phyloP scores from a whole-genome alignment of 225 moss, liverwort and hornwort species.

The Marchantia polymorpha region DNA sequence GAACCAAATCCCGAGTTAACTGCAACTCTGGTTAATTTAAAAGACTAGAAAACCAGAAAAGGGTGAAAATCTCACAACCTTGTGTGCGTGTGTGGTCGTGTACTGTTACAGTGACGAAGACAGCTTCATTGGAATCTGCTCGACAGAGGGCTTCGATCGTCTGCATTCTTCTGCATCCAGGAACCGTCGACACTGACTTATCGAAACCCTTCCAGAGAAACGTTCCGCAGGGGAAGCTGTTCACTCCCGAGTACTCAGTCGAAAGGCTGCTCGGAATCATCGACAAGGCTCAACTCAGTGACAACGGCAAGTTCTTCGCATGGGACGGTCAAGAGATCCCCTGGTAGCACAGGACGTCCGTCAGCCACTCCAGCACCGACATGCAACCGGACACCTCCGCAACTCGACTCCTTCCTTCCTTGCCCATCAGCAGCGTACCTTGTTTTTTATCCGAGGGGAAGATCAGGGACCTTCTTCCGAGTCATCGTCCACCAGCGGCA shows the following conservation, averaged over 20 bases:
- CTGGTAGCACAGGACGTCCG: conserved; percentile 41
- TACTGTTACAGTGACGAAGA: conserved; percentile 75
- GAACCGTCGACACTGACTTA: conserved; percentile 87
- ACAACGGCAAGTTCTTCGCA: conserved; percentile 84
- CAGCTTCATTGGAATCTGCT: conserved; percentile 79
- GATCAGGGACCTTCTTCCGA: no score
- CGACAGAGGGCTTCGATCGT: conserved; percentile 76
- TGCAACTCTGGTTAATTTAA: no score
- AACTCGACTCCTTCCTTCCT: background rate
- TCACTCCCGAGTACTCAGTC: conserved; percentile 74
- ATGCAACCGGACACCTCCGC: background rate
- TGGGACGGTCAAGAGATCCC: conserved; percentile 93
- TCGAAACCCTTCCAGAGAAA: conserved; percentile 95
- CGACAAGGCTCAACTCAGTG: conserved; percentile 49
- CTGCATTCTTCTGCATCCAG: conserved; percentile 82
- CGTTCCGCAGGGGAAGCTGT: conserved; percentile 82
- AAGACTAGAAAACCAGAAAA: no score
- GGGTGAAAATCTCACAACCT: no score
- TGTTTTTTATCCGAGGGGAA: no score
- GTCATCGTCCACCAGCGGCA: no score
- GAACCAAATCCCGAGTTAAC: no score
- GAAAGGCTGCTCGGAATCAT: conserved; percentile 66
- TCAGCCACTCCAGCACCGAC: background rate
- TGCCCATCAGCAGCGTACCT: no score
- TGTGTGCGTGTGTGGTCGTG: background rate